Base-by-base conservation (phyloP, 179 eudicot species). In the Beta corolliflora region DNA sequence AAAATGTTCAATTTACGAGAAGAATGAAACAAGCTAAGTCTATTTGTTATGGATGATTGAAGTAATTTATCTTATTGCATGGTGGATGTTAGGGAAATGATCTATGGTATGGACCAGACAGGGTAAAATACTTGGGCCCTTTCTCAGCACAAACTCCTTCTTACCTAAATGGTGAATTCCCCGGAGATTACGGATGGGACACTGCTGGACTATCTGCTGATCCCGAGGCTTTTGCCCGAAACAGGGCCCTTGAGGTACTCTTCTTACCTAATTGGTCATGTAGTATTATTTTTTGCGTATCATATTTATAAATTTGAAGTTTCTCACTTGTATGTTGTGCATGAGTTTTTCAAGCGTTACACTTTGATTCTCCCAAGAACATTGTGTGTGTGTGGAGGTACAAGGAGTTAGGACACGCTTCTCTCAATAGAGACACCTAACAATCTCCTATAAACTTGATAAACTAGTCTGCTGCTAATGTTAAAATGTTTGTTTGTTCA, bases 151-250 rank as follows among this genome's bases (percentile, higher is more conserved):
- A 94, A 76, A 94, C 97, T 67, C 98, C 97, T 6, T 88, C 97
- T 0, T 92, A 92, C 89, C 74, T 94, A 79, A 94, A 81, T 3
- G 97, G 97, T 65, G 97, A 94, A 80, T 94, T 92, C 59, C 98
- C 97, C 6, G 98, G 97, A 56, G 98, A 94, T 76, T 94, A 94
- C 21, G 97, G 98, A 1, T 94, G 98, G 98, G 98, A 94, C 86
- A 94, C 97, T 81, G 98, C 98, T 79, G 97, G 98, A 16, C 89
- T 94, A 21, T 94, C 95, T 11, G 98, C 98, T 69, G 97, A 94
- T 82, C 98, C 97, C 4, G 95, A 94, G 86, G 97, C 97, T 54
- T 94, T 92, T 74, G 94, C 98, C 77, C 90, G 71, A 80, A 94
- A 94, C 89, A 84, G 98, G 85, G 98, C 97, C 83, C 98, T 94